A percentile compares a stretch with the other conserved stretches of the same genome.
Conservation (phyloP, 1,139 yeast species). For the Entelexis paramagnoliae region DNA sequence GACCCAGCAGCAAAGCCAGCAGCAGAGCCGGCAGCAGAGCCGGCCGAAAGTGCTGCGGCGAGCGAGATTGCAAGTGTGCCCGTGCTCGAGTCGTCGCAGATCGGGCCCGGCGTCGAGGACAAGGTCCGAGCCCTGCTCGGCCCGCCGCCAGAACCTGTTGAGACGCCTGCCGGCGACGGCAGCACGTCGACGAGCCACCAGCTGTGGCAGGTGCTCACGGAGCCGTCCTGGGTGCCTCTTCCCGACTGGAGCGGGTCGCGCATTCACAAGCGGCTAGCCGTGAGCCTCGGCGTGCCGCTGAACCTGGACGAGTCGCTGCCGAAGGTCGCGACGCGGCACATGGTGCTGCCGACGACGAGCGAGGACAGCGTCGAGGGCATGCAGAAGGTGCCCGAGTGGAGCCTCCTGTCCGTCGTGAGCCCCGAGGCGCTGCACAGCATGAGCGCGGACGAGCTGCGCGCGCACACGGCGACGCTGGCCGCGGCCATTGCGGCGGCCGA, state of each 20-base stretch:
- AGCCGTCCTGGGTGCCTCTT: slow-evolving; percentile 23
- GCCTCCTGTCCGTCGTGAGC: slow-evolving; percentile 30
- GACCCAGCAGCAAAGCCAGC: too few species aligned
- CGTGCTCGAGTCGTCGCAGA: not conserved
- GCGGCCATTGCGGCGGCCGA: slow-evolving; percentile 30
- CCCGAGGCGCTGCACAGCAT: slow-evolving; percentile 31
- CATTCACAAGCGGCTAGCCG: slow-evolving; percentile 46
- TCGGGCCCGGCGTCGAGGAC: not conserved
- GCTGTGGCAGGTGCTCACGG: slow-evolving; percentile 32
- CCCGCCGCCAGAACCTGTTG: not conserved
- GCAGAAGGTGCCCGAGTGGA: slow-evolving; percentile 26
- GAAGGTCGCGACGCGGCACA: slow-evolving; percentile 27
- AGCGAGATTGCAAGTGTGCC: too few species aligned
- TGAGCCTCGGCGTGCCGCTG: slow-evolving; percentile 50
- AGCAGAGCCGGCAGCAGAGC: too few species aligned
- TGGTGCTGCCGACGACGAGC: slow-evolving; percentile 25
- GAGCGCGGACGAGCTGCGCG: slow-evolving; percentile 29
- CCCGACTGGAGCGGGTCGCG: slow-evolving; percentile 51
- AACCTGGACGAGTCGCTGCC: slow-evolving; percentile 45
- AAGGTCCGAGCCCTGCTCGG: not conserved
- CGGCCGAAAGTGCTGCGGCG: too few species aligned
- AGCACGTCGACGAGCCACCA: slow-evolving; percentile 26
- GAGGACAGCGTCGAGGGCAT: slow-evolving; percentile 11
- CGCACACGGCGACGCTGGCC: slow-evolving; percentile 27
- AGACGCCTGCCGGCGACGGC: slow-evolving; percentile 6